Conservation (phyloP, 371 early-diverging fungal species). For the Funneliformis caledonium region DNA sequence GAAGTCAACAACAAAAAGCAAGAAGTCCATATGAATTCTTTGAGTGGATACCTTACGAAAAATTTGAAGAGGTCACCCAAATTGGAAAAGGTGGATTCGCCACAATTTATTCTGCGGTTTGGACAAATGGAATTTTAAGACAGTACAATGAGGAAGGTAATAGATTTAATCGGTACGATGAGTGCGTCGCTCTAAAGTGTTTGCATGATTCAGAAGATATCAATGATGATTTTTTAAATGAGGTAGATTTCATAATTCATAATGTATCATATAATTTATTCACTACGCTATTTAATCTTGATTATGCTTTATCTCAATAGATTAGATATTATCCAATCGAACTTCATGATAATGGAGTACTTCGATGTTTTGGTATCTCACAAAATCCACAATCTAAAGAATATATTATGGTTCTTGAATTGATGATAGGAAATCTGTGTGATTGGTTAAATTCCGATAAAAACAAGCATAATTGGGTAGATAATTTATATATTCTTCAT, state of each 20-base stretch:
- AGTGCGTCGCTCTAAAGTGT: not conserved
- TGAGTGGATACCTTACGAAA: slow-evolving; percentile 34
- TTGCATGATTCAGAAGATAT: not conserved
- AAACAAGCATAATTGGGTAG: slow-evolving; percentile 3
- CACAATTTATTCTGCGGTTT: slow-evolving; percentile 22
- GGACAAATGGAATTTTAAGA: slow-evolving; percentile 7
- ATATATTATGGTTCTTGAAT: slow-evolving; percentile 28
- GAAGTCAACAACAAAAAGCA: not conserved
- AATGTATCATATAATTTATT: not conserved
- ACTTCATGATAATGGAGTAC: not conserved
- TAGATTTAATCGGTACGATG: not conserved
- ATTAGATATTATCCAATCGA: not conserved
- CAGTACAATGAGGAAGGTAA: not conserved
- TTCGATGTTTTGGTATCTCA: slow-evolving; percentile 33
- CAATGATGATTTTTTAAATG: slow-evolving; percentile 2
- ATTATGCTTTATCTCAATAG: not conserved
- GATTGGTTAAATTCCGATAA: slow-evolving; percentile 1
- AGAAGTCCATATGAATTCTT: not conserved
- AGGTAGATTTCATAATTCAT: not conserved
- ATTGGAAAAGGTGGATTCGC: slow-evolving; percentile 28
- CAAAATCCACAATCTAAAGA: slow-evolving; percentile 13
- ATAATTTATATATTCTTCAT: slow-evolving; percentile 20
- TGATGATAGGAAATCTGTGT: slow-evolving; percentile 3
- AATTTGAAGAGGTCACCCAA: not conserved
- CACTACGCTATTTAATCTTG: not conserved